Evolutionary conservation across 2,329 filamentous ascomycete genomes (phyloP), one percentile per base, ranked within the genome.

Genomic region (Teratosphaeria nubilosa): DNA sequence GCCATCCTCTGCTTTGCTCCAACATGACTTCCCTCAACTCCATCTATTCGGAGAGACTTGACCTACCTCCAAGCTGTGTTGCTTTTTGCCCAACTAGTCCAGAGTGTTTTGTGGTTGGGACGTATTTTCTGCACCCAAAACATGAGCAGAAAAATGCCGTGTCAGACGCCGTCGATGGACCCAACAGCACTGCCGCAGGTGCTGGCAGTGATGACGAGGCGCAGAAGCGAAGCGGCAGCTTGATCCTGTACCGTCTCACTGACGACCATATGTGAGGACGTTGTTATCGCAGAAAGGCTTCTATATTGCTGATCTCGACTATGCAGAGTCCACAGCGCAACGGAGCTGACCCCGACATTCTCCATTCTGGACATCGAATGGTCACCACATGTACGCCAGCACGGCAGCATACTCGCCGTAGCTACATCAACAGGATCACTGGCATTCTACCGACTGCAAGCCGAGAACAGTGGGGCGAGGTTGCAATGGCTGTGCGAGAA

Each of bases 281-380:
- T 34, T 20, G 16, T 13, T 52, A 24, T 53, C 37, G 16, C 55
- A 22, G 24, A 10, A 24, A 16, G 16, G 25, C 7, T 20, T 53
- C 34, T 13, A 27, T 22, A 57, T 54, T 27, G 53, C 20, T 48
- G 16, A 51, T 48, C 25, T 53, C 60, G 73, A 70, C 74, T 66
- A 13, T 31, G 45, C 11, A 68, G 65, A 51, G 65, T 58, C 13
- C 62, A 54, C 13, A 50, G 64, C 34, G 58, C 56, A 27, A 64
- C 61, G 16, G 41, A 60, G 24, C 53, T 61, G 56, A 65, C 53
- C 20, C 52, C 67, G 64, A 59, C 64, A 54, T 60, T 58, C 58
- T 56, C 61, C 14, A 62, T 96, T 30, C 80, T 96, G 56, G 91
- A 96, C 70, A 77, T 96, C 31, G 89, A 91, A 65, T 97, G 96